Base-by-base conservation (phyloP, 192 early-diverging fungal genomes). In the Ramicandelaber brevisporus region DNA sequence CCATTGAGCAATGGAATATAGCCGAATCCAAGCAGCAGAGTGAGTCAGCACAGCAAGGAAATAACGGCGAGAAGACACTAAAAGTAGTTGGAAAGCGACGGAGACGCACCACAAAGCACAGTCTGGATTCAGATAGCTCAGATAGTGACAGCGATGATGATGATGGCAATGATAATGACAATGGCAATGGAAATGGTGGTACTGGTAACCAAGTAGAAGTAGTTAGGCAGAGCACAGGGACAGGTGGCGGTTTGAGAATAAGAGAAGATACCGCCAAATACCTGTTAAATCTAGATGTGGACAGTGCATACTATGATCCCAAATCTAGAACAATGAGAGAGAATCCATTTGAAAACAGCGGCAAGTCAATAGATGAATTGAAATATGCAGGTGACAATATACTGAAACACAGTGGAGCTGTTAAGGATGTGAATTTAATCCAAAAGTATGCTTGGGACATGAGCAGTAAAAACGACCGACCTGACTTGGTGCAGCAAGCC, bases 221-320 rank as follows among this genome's bases (percentile, higher is more conserved):
- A 25, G n/a, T 25, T n/a, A n/a, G 24, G 24, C 24, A n/a, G 10
- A 30, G 11, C 6, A 30, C 14, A 6, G 15, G 6, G 6, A 29
- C 23, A 22, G 29, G 13, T 34, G 31, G 9, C 16, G 14, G n/a
- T 30, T 30, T 2, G 22, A 66, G 67, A 54, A 96, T 99, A 54
- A 82, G 93, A 52, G 93, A 99, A 57, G 93, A 99, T 53, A 92
- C 86, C 11, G 90, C 93, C 14, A 99, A 99, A 53, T 99, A 99
- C 48, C 59, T 99, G 29, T 65, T 76, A 30, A 99, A 99, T 48
- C 50, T 99, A 37, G 85, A 96, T 43, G 65, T 72, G 10, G 69
- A 95, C 34, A 88, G 83, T 6, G 90, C 87, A 1, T 75, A 86
- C 62, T 99, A 99, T 38, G 93, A 99, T 54, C 93, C 93, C 20